These are phyloP conservation scores for Ambrosiella cleistominuta DNA, from an alignment of 2,329 filamentous ascomycete species.

Conservation along the genomic window DNA sequence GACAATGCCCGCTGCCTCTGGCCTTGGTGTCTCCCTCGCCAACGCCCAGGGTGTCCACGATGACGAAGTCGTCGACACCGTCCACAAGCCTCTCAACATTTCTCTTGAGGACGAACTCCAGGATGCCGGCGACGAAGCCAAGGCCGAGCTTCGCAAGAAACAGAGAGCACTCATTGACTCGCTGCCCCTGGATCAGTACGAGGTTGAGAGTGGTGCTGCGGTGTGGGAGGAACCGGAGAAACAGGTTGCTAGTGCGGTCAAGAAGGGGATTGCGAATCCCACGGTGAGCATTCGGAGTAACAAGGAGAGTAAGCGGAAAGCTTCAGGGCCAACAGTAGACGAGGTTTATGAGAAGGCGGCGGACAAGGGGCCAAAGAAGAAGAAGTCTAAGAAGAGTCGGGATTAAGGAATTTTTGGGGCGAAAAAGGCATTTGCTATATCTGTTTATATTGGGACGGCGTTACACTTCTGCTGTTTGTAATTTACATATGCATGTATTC, in stretches of 20 bases:
- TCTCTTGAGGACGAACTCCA: conserved; percentile 66
- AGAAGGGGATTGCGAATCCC: conserved; percentile 46
- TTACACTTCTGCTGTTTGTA: background rate
- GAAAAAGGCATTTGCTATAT: background rate
- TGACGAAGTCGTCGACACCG: conserved; percentile 46
- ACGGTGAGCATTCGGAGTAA: conserved; percentile 63
- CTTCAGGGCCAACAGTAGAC: conserved; percentile 32
- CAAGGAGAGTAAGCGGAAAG: conserved; percentile 48
- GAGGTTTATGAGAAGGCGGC: conserved; percentile 37
- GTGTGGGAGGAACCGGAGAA: conserved; percentile 58
- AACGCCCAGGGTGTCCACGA: conserved; percentile 49
- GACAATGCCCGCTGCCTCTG: conserved; percentile 41
- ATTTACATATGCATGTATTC: background rate
- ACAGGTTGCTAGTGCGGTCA: conserved; percentile 44
- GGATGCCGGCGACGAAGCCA: conserved; percentile 62
- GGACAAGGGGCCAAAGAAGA: conserved; percentile 36
- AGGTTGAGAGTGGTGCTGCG: conserved; percentile 44
- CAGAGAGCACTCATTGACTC: conserved; percentile 81
- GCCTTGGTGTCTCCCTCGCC: conserved; percentile 39
- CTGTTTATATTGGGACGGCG: background rate
- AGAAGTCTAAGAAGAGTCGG: conserved; percentile 29
- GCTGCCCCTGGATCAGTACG: conserved; percentile 66
- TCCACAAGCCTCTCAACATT: conserved; percentile 53
- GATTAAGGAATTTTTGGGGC: background rate
- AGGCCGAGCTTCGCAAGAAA: conserved; percentile 55